Conservation (phyloP, 164 flowering plant genomes). For the Litsea cubeba region DNA sequence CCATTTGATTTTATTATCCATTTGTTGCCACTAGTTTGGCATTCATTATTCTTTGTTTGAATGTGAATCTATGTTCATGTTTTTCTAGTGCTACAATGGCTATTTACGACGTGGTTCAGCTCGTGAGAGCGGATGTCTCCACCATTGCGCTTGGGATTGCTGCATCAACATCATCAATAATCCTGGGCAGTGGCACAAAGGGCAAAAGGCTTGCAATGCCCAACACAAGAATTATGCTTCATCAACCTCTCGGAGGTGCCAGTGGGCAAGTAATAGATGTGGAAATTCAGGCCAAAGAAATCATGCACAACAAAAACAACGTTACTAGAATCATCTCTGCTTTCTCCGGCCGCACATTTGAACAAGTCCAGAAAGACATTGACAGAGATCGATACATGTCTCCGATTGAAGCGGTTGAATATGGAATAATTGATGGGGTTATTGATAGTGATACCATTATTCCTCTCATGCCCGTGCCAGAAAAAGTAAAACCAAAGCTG, state of each 20-base stretch:
- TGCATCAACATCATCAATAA: slow-evolving; percentile 87
- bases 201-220: slow-evolving; percentile 98
- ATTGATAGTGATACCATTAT: slow-evolving; percentile 80
- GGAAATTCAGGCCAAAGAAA: slow-evolving; percentile 79
- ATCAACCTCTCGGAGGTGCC: slow-evolving; percentile 91
- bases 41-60: not conserved
- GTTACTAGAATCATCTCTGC: slow-evolving; percentile 53
- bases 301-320: slow-evolving; percentile 72
- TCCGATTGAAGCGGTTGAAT: slow-evolving; percentile 91
- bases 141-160: slow-evolving; percentile 88
- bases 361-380: slow-evolving; percentile 81
- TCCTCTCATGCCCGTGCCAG: slow-evolving; percentile 76
- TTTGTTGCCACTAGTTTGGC: not conserved
- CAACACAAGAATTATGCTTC: slow-evolving; percentile 84
- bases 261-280: slow-evolving; percentile 82
- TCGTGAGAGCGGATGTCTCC: slow-evolving; percentile 92
- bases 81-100: slow-evolving; percentile 81
- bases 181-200: slow-evolving; percentile 92
- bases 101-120: slow-evolving; percentile 77
- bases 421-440: slow-evolving; percentile 81
- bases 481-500: slow-evolving; percentile 48
- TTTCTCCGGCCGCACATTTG: slow-evolving; percentile 63
- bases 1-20: not conserved
- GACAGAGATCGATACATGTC: slow-evolving; percentile 95
- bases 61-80: slow-evolving; percentile 1